These are phyloP conservation scores for Alternaria angustiovoidea DNA, from an alignment of 2,329 filamentous ascomycete species.

Conservation along the genomic window DNA sequence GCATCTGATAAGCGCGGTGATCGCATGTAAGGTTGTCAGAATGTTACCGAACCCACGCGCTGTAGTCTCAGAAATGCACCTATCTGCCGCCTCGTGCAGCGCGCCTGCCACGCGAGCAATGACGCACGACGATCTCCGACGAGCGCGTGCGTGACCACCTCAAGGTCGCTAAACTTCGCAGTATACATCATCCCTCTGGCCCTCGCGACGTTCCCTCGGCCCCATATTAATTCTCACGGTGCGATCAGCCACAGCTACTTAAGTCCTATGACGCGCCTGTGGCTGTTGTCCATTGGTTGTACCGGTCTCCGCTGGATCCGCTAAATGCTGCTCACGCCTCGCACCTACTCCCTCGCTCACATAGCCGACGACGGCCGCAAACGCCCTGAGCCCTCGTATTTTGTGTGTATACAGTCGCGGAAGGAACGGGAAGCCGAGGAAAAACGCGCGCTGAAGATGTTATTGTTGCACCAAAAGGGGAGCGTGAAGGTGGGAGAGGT, in stretches of 20 bases:
- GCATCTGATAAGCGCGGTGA: neutral
- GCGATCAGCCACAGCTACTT: slow-evolving; percentile 16
- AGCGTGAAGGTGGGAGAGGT: slow-evolving; percentile 95
- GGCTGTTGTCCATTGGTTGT: slow-evolving; percentile 26
- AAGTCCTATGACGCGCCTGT: slow-evolving; percentile 26
- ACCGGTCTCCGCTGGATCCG: slow-evolving; percentile 33
- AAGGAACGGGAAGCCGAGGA: slow-evolving; percentile 44
- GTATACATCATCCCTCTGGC: slow-evolving; percentile 8
- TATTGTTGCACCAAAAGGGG: slow-evolving; percentile 89
- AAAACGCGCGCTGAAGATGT: slow-evolving; percentile 65
- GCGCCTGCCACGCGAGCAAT: slow-evolving; percentile 20
- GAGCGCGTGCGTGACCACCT: slow-evolving; percentile 20
- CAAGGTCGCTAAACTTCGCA: slow-evolving; percentile 4
- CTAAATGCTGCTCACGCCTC: slow-evolving; percentile 54
- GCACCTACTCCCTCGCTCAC: slow-evolving; percentile 50
- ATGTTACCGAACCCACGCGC: neutral
- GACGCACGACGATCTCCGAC: slow-evolving; percentile 15
- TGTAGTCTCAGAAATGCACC: neutral
- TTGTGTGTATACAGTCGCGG: slow-evolving; percentile 44
- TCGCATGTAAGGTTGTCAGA: neutral
- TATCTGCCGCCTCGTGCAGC: slow-evolving; percentile 11
- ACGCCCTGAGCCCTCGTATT: slow-evolving; percentile 43
- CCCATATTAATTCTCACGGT: slow-evolving; percentile 3
- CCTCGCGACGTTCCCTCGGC: slow-evolving; percentile 1
- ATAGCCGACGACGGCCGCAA: slow-evolving; percentile 44